Base-by-base conservation (phyloP, 2,329 filamentous ascomycete species). In the Teratosphaeria gauchensis region DNA sequence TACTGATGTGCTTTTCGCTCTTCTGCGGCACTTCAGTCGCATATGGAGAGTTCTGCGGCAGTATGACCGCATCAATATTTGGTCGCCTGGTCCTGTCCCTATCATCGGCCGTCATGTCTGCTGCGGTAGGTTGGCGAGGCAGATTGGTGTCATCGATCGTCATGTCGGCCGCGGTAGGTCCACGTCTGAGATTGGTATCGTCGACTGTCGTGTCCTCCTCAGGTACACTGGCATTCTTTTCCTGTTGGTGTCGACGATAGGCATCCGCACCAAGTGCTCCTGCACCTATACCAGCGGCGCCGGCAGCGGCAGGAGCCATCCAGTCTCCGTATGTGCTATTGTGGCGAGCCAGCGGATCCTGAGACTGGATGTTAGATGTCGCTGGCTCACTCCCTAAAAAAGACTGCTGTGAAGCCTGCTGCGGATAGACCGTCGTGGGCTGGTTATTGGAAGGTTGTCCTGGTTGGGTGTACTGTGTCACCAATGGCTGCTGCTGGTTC, bases 251-350 rank as follows among this genome's bases (percentile, higher is more conserved):
- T 32, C 60, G 61, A 14, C 59, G 60, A 42, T 66, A 67, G 33
- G 64, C 63, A 32, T 66, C 63, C 12, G 63, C 56, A n/a, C 65
- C 66, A 11, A 67, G 51, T 9, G 60, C 51, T 7, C 75, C 75
- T 32, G 74, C 76, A 51, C 76, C 76, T 33, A 66, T 73, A 35
- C 75, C 76, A 9, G 73, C 77, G 21, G 64, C 70, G 42, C 69
- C 72, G 5, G 62, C 70, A 12, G 75, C 77, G n/a, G 73, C 75
- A 35, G 79, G 78, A 24, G 75, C 77, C 73, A 84, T 78, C 81
- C 81, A 84, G 32, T 79, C 74, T 16, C 78, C 78, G 56, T 75
- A 71, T 28, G 59, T 73, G 61, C 74, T 80, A 60, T 74, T 72
- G 48, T 59, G 55, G 56, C 64, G 58, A 62, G 62, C 54, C 56